Base-by-base conservation (phyloP, 345 rosid species). In the Eucalyptus globulus region DNA sequence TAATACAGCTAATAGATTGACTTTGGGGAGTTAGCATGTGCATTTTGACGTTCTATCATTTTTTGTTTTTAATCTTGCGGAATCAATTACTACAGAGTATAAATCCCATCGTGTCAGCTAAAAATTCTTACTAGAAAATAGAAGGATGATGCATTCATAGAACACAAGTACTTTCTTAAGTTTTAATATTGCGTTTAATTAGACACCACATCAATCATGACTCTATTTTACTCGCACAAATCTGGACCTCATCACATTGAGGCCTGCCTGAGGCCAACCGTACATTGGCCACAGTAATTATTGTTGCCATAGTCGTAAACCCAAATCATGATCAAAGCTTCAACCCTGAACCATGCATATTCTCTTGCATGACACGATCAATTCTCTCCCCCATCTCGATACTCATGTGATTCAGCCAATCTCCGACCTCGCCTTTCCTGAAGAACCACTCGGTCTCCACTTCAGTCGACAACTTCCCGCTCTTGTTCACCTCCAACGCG, bases 401-500 rank as follows among this genome's bases (percentile, higher is more conserved):
- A n/a, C 51, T 89, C 80, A 87, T 21, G 40, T 27, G 37, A 44
- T 89, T 87, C 45, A 31, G 26, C 89, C 89, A 89, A 58, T 87
- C 86, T 14, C 91, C 91, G 14, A 89, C 91, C 51, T 89, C 80
- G 43, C 91, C 91, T 87, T 53, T 56, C 26, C 89, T 67, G 89
- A 93, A 93, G 90, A 89, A 92, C 89, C 72, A 76, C 4, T 87
- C 83, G 50, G 60, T 91, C 88, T 89, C 89, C 76, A 49, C 50
- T 49, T 90, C 93, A 65, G 44, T 81, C 86, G 85, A 49, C 87
- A 80, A 50, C 92, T 24, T 89, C 87, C 90, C 91, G 86, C 54
- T 88, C 90, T 87, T 88, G 87, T 93, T 92, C 89, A 89, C 94
- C 87, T 86, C 89, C 50, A 86, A 16, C 49, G 24, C 56, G 87